Conservation (phyloP, 2,329 filamentous ascomycete species). For the Drechslerella dactyloides region DNA sequence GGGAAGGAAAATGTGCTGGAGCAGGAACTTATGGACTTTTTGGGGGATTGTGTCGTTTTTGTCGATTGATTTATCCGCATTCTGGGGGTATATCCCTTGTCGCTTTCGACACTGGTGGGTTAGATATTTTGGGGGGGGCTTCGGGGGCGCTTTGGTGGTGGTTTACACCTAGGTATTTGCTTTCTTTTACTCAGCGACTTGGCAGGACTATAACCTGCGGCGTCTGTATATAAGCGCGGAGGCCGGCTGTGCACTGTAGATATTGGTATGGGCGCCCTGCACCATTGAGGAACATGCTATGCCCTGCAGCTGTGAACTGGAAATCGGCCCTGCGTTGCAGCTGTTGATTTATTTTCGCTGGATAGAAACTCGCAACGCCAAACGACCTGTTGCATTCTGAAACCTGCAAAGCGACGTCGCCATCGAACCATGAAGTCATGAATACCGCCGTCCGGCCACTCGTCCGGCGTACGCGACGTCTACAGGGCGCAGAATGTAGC, state of each 20-base stretch:
- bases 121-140: too few relatives aligned
- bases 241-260: too few relatives aligned
- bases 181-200: too few relatives aligned
- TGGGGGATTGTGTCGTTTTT: slow-evolving; percentile 50
- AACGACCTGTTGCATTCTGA: slow-evolving; percentile 37
- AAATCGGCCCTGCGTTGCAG: background rate
- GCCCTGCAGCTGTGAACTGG: too few relatives aligned
- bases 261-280: too few relatives aligned
- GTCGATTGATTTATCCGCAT: slow-evolving; percentile 43
- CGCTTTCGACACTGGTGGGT: too few relatives aligned
- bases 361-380: slow-evolving; percentile 9
- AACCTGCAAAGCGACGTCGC: slow-evolving; percentile 4
- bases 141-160: too few relatives aligned
- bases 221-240: too few relatives aligned
- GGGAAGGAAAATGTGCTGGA: slow-evolving; percentile 27
- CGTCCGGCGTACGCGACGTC: slow-evolving; percentile 20
- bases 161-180: too few relatives aligned
- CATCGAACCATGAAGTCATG: slow-evolving; percentile 21
- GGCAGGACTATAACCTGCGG: too few relatives aligned
- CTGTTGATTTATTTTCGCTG: background rate
- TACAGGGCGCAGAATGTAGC: slow-evolving; percentile 25
- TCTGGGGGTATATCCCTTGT: too few relatives aligned
- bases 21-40: slow-evolving; percentile 45
- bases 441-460: slow-evolving; percentile 21
- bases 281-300: too few relatives aligned